Conservation (phyloP, 2,329 filamentous ascomycete genomes). For the Aspergillus sp. region DNA sequence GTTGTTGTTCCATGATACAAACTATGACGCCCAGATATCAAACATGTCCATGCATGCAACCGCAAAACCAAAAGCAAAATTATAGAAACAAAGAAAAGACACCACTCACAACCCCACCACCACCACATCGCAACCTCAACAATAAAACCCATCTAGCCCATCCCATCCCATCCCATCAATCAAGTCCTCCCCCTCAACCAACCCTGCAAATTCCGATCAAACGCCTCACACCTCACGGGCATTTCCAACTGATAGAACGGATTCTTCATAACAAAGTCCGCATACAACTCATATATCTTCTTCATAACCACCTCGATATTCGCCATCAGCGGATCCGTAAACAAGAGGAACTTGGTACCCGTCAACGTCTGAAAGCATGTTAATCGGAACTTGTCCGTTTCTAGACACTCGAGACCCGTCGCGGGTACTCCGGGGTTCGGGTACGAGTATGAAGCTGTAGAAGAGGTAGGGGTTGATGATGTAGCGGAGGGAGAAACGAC, state of each 20-base stretch:
- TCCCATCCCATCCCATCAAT: conserved; percentile 6
- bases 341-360: conserved; percentile 91
- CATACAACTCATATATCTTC: conserved; percentile 90
- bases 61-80: conserved; percentile 17
- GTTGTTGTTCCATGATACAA: neutral
- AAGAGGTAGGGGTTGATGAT: conserved; percentile 27
- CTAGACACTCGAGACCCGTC: conserved; percentile 83
- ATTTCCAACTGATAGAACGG: conserved; percentile 98
- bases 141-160: too few species aligned
- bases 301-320: conserved; percentile 83
- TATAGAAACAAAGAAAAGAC: conserved; percentile 7
- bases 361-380: conserved; percentile 96
- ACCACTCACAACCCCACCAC: conserved; percentile 4
- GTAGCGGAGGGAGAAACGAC: conserved; percentile 35
- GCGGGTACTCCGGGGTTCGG: conserved; percentile 36
- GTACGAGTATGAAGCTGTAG: conserved; percentile 30
- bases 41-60: neutral
- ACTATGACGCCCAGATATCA: conserved; percentile 5
- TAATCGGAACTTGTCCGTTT: conserved; percentile 90
- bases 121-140: neutral
- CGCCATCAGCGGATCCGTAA: conserved; percentile 82
- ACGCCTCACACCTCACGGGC: conserved; percentile 92
- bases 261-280: conserved; percentile 99
- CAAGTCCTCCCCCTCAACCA: conserved; percentile 66
- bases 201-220: conserved; percentile 80